Base-by-base conservation (phyloP, 2,329 filamentous ascomycete genomes). In the Colletotrichum spaethianum region DNA sequence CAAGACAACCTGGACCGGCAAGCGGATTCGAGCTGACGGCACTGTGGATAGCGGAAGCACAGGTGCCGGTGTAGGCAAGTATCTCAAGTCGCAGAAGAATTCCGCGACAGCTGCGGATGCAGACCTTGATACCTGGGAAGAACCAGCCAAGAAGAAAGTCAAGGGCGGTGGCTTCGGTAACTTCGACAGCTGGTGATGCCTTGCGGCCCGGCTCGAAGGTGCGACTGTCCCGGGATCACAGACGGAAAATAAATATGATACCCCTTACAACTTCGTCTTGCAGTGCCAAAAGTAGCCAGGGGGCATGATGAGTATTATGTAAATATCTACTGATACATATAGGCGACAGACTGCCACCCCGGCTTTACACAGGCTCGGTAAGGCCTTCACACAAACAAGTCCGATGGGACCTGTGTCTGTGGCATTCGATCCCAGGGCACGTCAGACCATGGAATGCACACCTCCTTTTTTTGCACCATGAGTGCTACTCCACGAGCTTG, bases 1-100 rank as follows among this genome's bases (percentile, higher is more conserved):
- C 77, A 91, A 90, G 79, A 92, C 94, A 2, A 99, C 96, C 3
- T 99, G 96, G 96, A 98, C 96, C 3, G 96, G 96, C 4, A 99
- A 98, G 84, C 87, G 95, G 50, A 90, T 99, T 61, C 87, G 95
- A 33, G 87, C 86, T 1, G 90, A 93, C 77, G 93, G 91, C 1
- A 90, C 86, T 0, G 85, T 90, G 1, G 87, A 87, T 1, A 79
- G 80, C 36, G 80, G 79, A 18, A 82, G 83, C 36, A 80, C 82
- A 18, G 81, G 82, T 14, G 84, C 83, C 8, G 83, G 82, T 5
- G 90, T 91, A 16, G 96, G 96, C 9, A 98, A 96, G 81, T 98
- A 98, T 80, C 82, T 99, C 63, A 80, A 53, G 52, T 76, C 80
- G 42, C 75, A 75, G 53, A 67, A 78, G 33, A 74, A 79, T 63